Percentiles rank a stretch among this genome's conserved stretches.
Conservation (phyloP, 805 yeast genomes). For the Suhomyces pyralidae region DNA sequence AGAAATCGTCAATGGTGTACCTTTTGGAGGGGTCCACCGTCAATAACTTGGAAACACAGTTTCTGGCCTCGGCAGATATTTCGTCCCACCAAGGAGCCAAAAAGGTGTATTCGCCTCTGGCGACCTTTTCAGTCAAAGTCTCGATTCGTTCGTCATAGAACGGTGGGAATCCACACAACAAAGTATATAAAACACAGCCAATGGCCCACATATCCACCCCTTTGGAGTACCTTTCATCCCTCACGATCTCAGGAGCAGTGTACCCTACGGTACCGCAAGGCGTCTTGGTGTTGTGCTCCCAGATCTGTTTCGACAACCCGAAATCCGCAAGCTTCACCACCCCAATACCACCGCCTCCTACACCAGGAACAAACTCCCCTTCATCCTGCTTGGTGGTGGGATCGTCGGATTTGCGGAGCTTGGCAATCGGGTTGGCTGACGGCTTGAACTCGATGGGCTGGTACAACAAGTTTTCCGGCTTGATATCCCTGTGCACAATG, state of each 20-base stretch:
- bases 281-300: conserved; percentile 86
- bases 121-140: conserved; percentile 70
- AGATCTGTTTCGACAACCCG: conserved; percentile 87
- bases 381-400: conserved; percentile 73
- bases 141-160: conserved; percentile 85
- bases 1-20: conserved; percentile 68
- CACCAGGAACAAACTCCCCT: conserved; percentile 73
- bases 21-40: conserved; percentile 69
- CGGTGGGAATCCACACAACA: conserved; percentile 96
- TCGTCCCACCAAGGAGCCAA: conserved; percentile 90
- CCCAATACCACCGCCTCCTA: conserved; percentile 95
- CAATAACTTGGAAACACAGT: conserved; percentile 61
- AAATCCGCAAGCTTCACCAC: conserved; percentile 89
- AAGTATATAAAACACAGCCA: conserved; percentile 92
- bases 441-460: conserved; percentile 57
- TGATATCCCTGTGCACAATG: conserved; percentile 78
- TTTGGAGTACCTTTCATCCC: conserved; percentile 87
- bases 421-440: conserved; percentile 28
- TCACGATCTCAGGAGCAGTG: conserved; percentile 97
- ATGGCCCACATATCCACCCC: conserved; percentile 99
- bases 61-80: conserved; percentile 63
- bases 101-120: conserved; percentile 74
- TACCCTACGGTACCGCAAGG: conserved; percentile 99
- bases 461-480: conserved; percentile 74
- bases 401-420: conserved; percentile 65